Base-by-base conservation (phyloP, 768 basidiomycete genomes). In the Lentinula sp. region DNA sequence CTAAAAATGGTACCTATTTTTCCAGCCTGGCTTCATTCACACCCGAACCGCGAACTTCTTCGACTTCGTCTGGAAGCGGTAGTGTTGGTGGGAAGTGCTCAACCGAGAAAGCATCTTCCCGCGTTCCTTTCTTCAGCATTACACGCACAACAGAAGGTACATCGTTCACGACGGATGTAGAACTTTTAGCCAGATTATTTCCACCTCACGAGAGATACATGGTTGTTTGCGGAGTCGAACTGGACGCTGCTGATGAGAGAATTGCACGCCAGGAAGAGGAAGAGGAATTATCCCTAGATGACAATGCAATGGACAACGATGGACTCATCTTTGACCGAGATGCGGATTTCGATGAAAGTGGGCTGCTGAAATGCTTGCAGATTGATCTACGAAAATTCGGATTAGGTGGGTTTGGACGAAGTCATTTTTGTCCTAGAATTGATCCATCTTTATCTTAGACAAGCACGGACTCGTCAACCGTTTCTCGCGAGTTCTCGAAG, bases 71-170 rank as follows among this genome's bases (percentile, higher is more conserved):
- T 34, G 31, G 49, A 34, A 60, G 59, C 42, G 35, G 23, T 35
- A 56, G 54, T 15, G 35, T 16, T 4, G 21, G 39, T 23, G 45
- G 55, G 16, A 56, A 28, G 16, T 16, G 42, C 23, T 2, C 53
- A 49, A 7, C 11, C 21, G 23, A 28, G 59, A 43, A 45, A 23
- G 7, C 49, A 49, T 23, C 57, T 16, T 32, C 43, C 23, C 66
- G 68, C n/a, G 78, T 86, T n/a, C 84, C 89, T 2, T 92, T 93
- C 74, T 86, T 92, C 72, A 88, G 84, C 64, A 88, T 92, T 68
- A 91, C 89, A 16, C 79, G 88, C 62, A 91, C 90, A 5, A 72
- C 78, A 21, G 91, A 92, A 70, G 88, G 88, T 1, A 87, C 89
- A 23, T 89, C 88, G 10, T 75, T 93, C 56, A 89, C 89, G 2